Evolutionary conservation across 2,329 filamentous ascomycete species (phyloP), one percentile per base, ranked within the genome.

Genomic region (Fusarium subglutinans): DNA sequence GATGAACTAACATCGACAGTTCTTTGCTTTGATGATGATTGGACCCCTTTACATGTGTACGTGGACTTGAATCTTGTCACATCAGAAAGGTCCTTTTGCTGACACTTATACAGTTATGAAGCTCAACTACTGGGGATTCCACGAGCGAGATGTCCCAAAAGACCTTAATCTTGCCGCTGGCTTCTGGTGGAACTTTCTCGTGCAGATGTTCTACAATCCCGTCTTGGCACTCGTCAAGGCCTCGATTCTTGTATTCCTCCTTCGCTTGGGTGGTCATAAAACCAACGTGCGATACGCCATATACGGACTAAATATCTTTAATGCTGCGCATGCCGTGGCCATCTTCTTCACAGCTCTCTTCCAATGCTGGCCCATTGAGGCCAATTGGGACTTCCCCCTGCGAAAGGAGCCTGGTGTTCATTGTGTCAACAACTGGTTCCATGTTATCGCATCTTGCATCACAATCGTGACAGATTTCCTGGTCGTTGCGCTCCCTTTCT

Each of bases 141-240:
- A 67, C 71, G 26, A 66, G 63, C 5, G 68, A 62, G 60, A 78
- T 17, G 66, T 79, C 9, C 78, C 76, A 2, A 65, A 76, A 20
- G 73, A 77, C 9, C 68, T 71, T 15, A 53, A 77, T 14, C 62
- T 76, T 15, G 61, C 40, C 2, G 58, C 76, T 9, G 78, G 75
- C 3, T 73, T 76, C 41, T 76, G 79, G 74, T 83, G 79, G 79
- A 82, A 82, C 75, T 86, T 83, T 43, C 72, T 82, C 17, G 81
- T 82, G 37, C 81, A 86, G 30, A 76, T 85, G 45, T 77, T 84
- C 5, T 86, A 86, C 76, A 86, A 85, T 47, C 85, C 85, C 2
- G 82, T 86, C 30, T 73, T 87, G 5, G 83, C 83, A 30, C 78
- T 86, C 17, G 83, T 86, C 63, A 86, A 86, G 69, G 80, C 81